Evolutionary conservation across 106 monocot genomes (phyloP).

Genomic region (Phalaenopsis aphrodite): DNA sequence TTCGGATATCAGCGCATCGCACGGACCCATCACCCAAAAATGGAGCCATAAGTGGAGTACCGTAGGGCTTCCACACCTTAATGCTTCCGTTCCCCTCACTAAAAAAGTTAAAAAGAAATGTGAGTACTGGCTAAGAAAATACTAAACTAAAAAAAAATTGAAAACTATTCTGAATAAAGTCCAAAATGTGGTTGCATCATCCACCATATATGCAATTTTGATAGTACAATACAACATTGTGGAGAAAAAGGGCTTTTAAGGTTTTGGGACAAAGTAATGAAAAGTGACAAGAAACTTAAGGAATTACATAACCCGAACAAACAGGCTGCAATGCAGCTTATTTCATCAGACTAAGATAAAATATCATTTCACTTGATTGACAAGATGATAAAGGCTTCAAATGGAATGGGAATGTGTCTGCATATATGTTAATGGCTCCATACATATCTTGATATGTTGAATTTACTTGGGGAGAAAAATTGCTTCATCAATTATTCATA

Average conservation of each 20-base stretch:
- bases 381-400: neutral
- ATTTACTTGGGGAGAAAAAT: no score
- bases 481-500: no score
- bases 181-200: neutral
- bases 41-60: constrained; percentile 58
- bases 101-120: neutral
- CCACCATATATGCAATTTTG: neutral
- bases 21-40: constrained; percentile 37
- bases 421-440: neutral
- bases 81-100: constrained; percentile 26
- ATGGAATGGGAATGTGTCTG: neutral
- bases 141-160: neutral
- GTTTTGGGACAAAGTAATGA: neutral
- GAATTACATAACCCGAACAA: neutral
- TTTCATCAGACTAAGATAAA: neutral
- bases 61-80: constrained; percentile 54
- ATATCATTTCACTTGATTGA: neutral
- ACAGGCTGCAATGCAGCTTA: neutral
- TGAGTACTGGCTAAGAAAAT: neutral
- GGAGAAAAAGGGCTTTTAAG: neutral
- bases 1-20: constrained; percentile 45
- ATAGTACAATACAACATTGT: neutral
- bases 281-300: neutral
- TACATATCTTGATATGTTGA: neutral
- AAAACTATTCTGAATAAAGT: neutral